Base-by-base conservation (phyloP, 768 basidiomycete species). In the Lactarius tabidus region DNA sequence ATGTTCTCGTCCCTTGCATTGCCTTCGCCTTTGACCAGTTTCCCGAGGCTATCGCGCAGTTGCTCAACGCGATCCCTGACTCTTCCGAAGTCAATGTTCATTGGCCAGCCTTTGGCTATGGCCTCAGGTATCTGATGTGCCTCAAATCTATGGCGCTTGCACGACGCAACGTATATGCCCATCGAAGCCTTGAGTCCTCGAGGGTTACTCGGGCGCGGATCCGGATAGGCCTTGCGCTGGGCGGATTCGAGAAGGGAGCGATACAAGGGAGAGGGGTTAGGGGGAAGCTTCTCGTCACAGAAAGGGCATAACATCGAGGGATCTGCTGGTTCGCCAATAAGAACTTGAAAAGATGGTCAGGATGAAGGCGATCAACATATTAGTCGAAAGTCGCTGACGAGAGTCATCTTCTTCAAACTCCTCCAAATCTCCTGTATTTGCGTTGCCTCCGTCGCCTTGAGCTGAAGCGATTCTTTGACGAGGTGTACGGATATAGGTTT, bases 91-190 rank as follows among this genome's bases (percentile, higher is more conserved):
- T 91, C 79, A 35, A 94, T 90, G 6, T 71, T 72, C 69, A 84
- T 86, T 1, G 91, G 92, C 92, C 92, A 94, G 5, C 91, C 90
- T 60, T 82, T 83, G 38, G 75, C 72, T 58, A 85, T 78, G 5
- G 91, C 92, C 66, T 86, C 81, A 0, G 92, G 92, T 3, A 94
- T 77, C 63, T 88, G 83, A 61, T 86, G 77, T 23, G 79, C 83
- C 75, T 94, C 92, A 67, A 92, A 93, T 8, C 82, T 81, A 76
- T 94, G 92, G 5, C 90, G 82, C 69, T 89, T 87, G 71, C 92
- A 94, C 0, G 89, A 82, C 3, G 80, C 79, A 53, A 89, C 82
- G 70, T 86, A 94, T 12, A 79, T 75, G 0, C 81, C 75, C 55
- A 82, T 71, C 0, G 79, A 74, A 5, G 83, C 83, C 45, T 73